Evolutionary conservation across 495 filamentous ascomycete genomes (phyloP), one percentile per base, ranked within the genome.

Genomic region (Annulohypoxylon maeteangense): DNA sequence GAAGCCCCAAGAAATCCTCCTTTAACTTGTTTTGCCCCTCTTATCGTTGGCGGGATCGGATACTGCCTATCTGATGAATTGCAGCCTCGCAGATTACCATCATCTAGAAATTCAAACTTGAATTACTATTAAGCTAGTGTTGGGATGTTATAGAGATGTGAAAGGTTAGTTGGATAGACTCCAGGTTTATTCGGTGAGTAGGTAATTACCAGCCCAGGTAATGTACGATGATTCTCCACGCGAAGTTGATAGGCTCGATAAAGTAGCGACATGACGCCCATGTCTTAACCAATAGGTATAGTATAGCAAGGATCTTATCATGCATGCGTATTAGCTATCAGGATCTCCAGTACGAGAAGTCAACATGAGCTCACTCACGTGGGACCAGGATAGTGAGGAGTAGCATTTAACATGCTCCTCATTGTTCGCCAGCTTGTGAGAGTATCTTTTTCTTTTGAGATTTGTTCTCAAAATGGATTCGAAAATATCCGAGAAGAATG

Each of bases 401-500:
- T 34, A 58, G 44, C 61, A 65, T 60, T 65, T 65, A 60, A 64
- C 34, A 27, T 38, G 31, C 32, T 34, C 50, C 27, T 62, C 45
- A 6, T 27, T 3, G 27, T 58, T 47, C n/a, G 2, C 16, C 23
- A 16, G 22, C 36, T 14, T 53, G 22, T 7, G 60, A 4, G 11
- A 7, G 14, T n/a, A 20, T 44, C 27, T 20, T 12, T 23, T 51
- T 31, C 32, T 36, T 36, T 14, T 34, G 31, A 12, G 10, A 16
- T 31, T 25, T 1, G 3, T 27, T 38, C 50, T n/a, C 27, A 32
- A 18, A 12, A 18, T 11, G 31, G 11, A 16, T 31, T 31, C 51
- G 23, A 72, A 68, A 61, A 72, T 69, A 69, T 60, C 65, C n/a
- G 65, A 75, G 65, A 75, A 75, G 51, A 54, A 62, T 1, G 62